Evolutionary conservation across 257 asterid genomes (phyloP), one percentile per base, ranked within the genome.

Genomic region (Solanum gandarillasii): DNA sequence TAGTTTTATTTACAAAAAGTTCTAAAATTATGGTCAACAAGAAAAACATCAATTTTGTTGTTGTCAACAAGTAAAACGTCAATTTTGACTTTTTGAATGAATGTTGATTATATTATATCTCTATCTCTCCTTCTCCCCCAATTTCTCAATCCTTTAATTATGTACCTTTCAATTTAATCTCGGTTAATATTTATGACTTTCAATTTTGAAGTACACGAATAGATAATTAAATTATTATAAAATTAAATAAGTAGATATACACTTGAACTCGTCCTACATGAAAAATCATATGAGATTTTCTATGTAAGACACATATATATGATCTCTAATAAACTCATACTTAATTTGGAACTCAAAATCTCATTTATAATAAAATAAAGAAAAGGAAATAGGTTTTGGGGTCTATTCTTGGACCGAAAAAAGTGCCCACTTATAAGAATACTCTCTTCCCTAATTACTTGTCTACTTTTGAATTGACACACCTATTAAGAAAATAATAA

Each of bases 171-270:
- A 55, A 55, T 20, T 55, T 55, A 55, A 55, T 20, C 2, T 55
- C 4, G 0, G 0, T 0, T 7, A 55, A 55, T 20, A 55, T 55
- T 55, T 55, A 55, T 55, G 10, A 7, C 1, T 55, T 55, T 55
- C 25, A 20, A 20, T 0, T 55, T 55, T 52, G 3, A 0, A 52
- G 9, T 52, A 3, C 16, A 52, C 21, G 0, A 0, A 0, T 16
- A 52, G 9, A 16, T 20, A 18, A 20, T 55, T 55, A 6, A 20
- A 55, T 55, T 55, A 55, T 20, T 20, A 55, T 20, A 55, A 55
- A 55, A 0, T 20, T 55, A 0, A 55, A 20, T 20, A 20, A 55
- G 0, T 18, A 55, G 11, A 55, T 55, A 55, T 3, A 55, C n/a
- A 20, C 0, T 55, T 55, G 1, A 20, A 55, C 2, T 7, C 10